Conservation (phyloP, 1,139 yeast genomes). For the Debaryomyces fabryi region DNA sequence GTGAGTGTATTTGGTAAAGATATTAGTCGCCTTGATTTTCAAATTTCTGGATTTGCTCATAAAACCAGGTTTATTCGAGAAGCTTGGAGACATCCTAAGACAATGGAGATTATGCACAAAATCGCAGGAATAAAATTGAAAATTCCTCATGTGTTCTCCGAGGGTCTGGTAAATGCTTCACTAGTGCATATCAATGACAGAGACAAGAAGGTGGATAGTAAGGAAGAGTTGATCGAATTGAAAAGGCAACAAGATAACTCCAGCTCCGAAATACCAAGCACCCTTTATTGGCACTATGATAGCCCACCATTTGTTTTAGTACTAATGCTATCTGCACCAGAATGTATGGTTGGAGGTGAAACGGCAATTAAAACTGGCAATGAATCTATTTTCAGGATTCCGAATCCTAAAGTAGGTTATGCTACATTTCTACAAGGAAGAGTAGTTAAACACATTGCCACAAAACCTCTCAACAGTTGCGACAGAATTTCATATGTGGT, state of each 20-base stretch:
- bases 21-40: slow-evolving; percentile 28
- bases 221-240: no score
- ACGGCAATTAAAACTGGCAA: slow-evolving; percentile 35
- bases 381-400: slow-evolving; percentile 28
- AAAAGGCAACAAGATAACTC: no score
- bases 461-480: slow-evolving; percentile 33
- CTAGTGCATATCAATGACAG: slow-evolving; percentile 15
- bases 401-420: slow-evolving; percentile 36
- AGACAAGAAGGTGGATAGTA: slow-evolving; percentile 10
- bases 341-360: slow-evolving; percentile 35
- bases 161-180: slow-evolving; percentile 31
- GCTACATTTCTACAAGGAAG: slow-evolving; percentile 39
- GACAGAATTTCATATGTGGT: slow-evolving; percentile 45
- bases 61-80: slow-evolving; percentile 27
- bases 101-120: slow-evolving; percentile 22
- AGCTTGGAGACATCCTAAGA: slow-evolving; percentile 23
- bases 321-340: slow-evolving; percentile 33
- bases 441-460: slow-evolving; percentile 36
- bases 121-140: slow-evolving; percentile 24
- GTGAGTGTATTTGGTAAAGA: slow-evolving; percentile 25
- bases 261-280: no score
- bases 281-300: slow-evolving; percentile 34
- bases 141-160: slow-evolving; percentile 26
- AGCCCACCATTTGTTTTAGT: slow-evolving; percentile 33
- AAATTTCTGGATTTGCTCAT: slow-evolving; percentile 30